Percentiles rank a stretch among this genome's conserved stretches.
Evolutionary conservation across 768 basidiomycete genomes (phyloP).

Genomic region (Amanita rubescens): DNA sequence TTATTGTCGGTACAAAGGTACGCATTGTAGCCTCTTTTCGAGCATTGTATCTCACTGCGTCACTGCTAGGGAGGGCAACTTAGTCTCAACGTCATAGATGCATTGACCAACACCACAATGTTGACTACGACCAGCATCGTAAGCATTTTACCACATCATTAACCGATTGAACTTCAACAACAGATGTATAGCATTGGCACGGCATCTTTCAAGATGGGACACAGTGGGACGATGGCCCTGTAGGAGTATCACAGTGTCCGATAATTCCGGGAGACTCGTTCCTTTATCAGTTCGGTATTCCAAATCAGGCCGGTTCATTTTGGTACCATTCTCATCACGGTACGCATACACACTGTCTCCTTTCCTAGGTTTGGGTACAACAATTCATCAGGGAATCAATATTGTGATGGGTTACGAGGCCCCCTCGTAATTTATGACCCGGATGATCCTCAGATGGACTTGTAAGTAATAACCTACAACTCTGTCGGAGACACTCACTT

Average conservation of each 20-base stretch:
- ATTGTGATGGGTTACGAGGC: conserved; percentile 20
- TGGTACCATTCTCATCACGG: conserved; percentile 26
- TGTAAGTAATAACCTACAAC: conserved; percentile 5
- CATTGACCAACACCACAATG: conserved; percentile 35
- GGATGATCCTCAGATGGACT: conserved; percentile 11
- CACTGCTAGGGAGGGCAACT: conserved; percentile 23
- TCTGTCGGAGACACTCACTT: neutral
- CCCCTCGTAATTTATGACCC: conserved; percentile 17
- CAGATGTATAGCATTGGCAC: conserved; percentile 33
- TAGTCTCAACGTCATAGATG: conserved; percentile 32
- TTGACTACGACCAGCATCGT: conserved; percentile 26
- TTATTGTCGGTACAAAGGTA: conserved; percentile 26
- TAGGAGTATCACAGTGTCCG: conserved; percentile 35
- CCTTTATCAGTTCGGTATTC: conserved; percentile 27
- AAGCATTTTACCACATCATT: conserved; percentile 2
- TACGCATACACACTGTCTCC: conserved; percentile 16
- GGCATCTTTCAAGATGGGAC: conserved; percentile 35
- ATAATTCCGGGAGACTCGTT: conserved; percentile 30
- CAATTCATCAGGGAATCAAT: conserved; percentile 10
- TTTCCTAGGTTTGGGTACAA: neutral
- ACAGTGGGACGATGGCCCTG: conserved; percentile 28
- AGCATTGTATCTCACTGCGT: neutral
- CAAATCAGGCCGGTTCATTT: conserved; percentile 20
- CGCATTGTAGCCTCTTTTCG: neutral
- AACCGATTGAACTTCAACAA: neutral